Evolutionary conservation across 345 rosid species (phyloP).

Genomic region (Arabidopsis suecica): DNA sequence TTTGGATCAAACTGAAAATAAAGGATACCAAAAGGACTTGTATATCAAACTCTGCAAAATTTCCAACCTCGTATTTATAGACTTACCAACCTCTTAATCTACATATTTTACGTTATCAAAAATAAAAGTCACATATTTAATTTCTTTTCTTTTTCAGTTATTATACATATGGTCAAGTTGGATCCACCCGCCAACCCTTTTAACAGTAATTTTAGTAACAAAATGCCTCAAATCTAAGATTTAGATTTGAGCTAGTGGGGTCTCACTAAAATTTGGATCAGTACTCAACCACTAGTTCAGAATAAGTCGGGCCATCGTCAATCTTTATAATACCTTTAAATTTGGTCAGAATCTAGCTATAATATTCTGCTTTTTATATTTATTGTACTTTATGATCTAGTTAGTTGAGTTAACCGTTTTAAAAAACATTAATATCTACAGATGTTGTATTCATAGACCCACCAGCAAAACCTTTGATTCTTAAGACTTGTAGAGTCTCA

Average conservation of each 20-base stretch:
- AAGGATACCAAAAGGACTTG: background rate
- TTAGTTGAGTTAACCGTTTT: background rate
- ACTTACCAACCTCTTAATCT: background rate
- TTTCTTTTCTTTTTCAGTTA: too few species aligned
- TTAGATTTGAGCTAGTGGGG: background rate
- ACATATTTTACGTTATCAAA: background rate
- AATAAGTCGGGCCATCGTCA: background rate
- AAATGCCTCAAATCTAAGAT: background rate
- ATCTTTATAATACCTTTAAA: background rate
- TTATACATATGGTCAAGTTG: background rate
- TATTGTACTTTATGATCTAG: background rate
- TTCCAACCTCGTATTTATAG: background rate
- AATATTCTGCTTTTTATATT: too few species aligned
- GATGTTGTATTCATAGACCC: too few species aligned
- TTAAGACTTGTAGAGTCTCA: too few species aligned
- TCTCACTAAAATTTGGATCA: background rate
- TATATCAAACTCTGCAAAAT: background rate
- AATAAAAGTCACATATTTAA: background rate
- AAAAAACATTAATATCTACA: too few species aligned
- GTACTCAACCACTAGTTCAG: background rate
- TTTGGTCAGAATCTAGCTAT: background rate
- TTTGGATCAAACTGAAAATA: conserved; percentile 58
- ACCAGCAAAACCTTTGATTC: too few species aligned
- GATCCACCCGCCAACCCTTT: background rate
- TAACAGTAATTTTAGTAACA: background rate